A percentile compares a stretch with the other conserved stretches of the same genome.
These are phyloP conservation scores for Saitozyma sp. DNA, from an alignment of 768 basidiomycete species.

Conservation along the genomic window DNA sequence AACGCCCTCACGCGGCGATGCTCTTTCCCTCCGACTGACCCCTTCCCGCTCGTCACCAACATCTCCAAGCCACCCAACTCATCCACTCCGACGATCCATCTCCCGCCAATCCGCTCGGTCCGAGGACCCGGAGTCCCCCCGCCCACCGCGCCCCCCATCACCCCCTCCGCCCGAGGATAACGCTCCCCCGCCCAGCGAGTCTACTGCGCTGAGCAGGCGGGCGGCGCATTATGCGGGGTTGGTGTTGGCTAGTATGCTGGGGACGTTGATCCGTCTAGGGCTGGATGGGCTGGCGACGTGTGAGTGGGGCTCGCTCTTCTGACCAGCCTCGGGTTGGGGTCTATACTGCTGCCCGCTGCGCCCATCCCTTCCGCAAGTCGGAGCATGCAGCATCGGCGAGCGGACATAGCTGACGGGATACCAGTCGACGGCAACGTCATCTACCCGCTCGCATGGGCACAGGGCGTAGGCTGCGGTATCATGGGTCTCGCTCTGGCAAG, in stretches of 20 bases:
- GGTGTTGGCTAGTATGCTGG: constrained; percentile 76
- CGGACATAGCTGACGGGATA: neutral
- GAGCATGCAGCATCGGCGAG: no score
- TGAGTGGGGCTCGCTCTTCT: constrained; percentile 19
- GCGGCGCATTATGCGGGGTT: constrained; percentile 43
- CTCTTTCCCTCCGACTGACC: no score
- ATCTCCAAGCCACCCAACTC: no score
- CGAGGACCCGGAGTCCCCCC: constrained; percentile 11
- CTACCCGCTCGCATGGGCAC: constrained; percentile 79
- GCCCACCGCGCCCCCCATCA: constrained; percentile 8
- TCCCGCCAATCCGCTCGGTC: no score
- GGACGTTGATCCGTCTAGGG: constrained; percentile 79
- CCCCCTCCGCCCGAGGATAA: constrained; percentile 17
- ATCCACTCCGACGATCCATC: no score
- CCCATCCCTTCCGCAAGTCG: neutral
- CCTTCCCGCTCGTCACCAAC: no score
- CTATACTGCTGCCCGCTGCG: neutral
- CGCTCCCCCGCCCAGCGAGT: constrained; percentile 25
- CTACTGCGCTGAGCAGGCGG: constrained; percentile 21
- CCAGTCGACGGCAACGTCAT: constrained; percentile 67
- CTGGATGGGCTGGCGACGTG: constrained; percentile 69
- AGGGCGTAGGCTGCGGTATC: constrained; percentile 81
- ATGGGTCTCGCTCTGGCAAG: constrained; percentile 79
- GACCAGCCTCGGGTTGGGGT: neutral
- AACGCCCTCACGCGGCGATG: no score